Evolutionary conservation across 2,329 filamentous ascomycete species (phyloP).

Genomic region (Ophiocordyceps australis): DNA sequence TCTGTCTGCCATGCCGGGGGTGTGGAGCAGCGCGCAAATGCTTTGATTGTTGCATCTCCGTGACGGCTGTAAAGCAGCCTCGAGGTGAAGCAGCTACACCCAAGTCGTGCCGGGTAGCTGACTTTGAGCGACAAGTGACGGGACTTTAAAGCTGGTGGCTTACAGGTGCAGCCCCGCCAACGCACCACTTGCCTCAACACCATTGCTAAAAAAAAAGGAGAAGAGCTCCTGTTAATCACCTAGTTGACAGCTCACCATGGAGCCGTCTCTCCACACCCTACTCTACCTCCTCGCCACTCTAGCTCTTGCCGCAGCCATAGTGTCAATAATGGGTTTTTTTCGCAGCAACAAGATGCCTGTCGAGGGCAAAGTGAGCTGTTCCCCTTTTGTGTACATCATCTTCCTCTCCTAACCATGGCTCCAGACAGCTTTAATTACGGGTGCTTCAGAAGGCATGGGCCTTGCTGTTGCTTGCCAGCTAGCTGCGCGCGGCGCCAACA

Average conservation of each 20-base stretch:
- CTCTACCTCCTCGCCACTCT: constrained; percentile 14
- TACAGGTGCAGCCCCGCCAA: no score
- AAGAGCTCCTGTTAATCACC: neutral
- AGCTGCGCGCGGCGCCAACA: constrained; percentile 64
- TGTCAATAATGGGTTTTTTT: constrained; percentile 47
- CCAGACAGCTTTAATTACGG: constrained; percentile 77
- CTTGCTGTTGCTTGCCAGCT: constrained; percentile 56
- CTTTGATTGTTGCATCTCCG: no score
- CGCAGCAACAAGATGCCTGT: constrained; percentile 61
- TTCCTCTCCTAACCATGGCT: constrained; percentile 1
- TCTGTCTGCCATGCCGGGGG: no score
- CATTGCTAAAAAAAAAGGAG: no score
- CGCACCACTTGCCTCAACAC: neutral
- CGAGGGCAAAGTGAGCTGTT: constrained; percentile 57
- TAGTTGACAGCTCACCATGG: neutral
- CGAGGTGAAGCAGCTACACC: neutral
- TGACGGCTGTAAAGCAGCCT: no score
- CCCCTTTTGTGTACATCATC: no score
- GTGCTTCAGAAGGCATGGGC: constrained; percentile 87
- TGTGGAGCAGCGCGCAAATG: no score
- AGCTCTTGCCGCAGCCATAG: no score
- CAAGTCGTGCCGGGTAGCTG: neutral
- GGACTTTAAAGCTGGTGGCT: no score
- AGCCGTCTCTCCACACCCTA: constrained; percentile 1
- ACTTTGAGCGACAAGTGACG: neutral